Conservation (phyloP, 2,329 filamentous ascomycete genomes). For the Thielaviopsis ethacetica region DNA sequence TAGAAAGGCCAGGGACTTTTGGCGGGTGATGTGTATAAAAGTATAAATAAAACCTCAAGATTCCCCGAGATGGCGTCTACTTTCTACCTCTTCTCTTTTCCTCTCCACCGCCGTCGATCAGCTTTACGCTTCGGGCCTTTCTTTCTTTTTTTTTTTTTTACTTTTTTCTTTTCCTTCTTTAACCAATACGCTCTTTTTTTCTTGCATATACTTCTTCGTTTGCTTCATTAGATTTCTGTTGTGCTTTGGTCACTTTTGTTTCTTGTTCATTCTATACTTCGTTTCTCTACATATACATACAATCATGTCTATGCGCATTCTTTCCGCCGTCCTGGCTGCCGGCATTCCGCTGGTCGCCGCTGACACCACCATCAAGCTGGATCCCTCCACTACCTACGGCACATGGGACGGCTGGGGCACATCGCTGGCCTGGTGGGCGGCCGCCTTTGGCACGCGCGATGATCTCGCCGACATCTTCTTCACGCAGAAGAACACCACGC, state of each 20-base stretch:
- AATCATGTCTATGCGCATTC: slow-evolving; percentile 8
- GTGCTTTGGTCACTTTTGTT: not conserved
- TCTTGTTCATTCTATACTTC: not conserved
- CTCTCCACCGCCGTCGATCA: not conserved
- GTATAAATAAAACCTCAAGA: not conserved
- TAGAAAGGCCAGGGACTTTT: no score
- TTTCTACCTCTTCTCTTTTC: not conserved
- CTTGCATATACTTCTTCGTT: not conserved
- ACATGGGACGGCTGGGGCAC: slow-evolving; percentile 29
- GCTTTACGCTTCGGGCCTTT: not conserved
- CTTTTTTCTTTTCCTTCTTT: not conserved
- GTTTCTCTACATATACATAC: not conserved
- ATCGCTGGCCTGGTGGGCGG: slow-evolving; percentile 28
- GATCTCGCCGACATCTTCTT: slow-evolving; percentile 27
- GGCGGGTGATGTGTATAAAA: no score
- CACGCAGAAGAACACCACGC: slow-evolving; percentile 18
- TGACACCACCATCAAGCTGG: slow-evolving; percentile 6
- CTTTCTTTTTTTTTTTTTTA: slow-evolving; percentile 1
- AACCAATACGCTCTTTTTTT: not conserved
- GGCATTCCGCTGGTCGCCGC: not conserved
- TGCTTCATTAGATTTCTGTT: not conserved
- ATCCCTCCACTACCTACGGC: slow-evolving; percentile 19
- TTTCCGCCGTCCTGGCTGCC: slow-evolving; percentile 8
- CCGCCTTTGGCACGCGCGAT: slow-evolving; percentile 23
- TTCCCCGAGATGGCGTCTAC: no score